Conservation (phyloP, 2,329 filamentous ascomycete species). For the Calonectria crousiana region DNA sequence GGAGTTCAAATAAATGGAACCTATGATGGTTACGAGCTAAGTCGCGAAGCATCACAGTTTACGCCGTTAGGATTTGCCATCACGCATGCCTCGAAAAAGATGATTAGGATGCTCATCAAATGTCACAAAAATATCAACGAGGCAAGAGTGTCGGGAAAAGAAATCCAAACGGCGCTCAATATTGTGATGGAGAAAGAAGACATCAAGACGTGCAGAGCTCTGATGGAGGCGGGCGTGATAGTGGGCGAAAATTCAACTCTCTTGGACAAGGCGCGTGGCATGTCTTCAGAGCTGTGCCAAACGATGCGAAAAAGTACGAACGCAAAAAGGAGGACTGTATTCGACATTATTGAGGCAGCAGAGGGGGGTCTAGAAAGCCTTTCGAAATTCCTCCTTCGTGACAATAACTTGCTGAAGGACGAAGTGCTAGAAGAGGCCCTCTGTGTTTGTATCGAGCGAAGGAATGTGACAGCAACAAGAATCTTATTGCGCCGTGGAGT, state of each 20-base stretch:
- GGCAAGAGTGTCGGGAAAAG: neutral
- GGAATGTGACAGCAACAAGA: neutral
- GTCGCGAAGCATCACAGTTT: accelerated
- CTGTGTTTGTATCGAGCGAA: neutral
- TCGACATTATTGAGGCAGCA: neutral
- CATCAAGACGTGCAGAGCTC: neutral
- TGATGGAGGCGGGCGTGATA: neutral
- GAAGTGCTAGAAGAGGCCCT: neutral
- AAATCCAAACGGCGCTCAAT: neutral
- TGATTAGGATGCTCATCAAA: neutral
- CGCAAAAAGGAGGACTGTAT: neutral
- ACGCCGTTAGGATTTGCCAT: neutral
- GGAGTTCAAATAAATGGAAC: neutral
- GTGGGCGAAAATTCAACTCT: neutral
- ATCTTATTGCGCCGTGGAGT: neutral
- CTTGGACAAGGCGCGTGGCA: neutral
- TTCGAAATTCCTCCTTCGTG: neutral
- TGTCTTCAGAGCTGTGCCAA: neutral
- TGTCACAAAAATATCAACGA: neutral
- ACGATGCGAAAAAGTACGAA: neutral
- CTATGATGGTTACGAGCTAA: neutral
- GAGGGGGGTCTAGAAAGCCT: neutral
- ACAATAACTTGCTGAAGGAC: neutral
- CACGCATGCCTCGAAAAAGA: neutral
- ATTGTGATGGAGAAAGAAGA: too few species aligned